phyloP scores from a whole-genome alignment of 148 eudicot genomes.

The Dianthus caryophyllus region DNA sequence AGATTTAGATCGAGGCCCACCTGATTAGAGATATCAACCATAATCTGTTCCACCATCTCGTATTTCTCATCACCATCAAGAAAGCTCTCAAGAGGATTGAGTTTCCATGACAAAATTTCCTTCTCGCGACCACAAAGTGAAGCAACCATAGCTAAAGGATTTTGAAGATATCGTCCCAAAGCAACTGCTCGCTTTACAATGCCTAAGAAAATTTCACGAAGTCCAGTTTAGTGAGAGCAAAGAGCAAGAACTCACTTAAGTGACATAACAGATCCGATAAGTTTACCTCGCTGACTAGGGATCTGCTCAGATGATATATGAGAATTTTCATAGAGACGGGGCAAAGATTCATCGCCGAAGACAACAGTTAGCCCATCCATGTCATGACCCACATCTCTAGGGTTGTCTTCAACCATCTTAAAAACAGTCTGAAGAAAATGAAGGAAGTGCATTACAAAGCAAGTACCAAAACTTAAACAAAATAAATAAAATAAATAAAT shows the following conservation, averaged over 20 bases:
- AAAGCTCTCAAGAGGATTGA: conserved; percentile 73
- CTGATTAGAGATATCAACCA: conserved; percentile 97
- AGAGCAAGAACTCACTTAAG: conserved; percentile 4
- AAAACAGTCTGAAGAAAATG: conserved; percentile 61
- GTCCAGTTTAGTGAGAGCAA: conserved; percentile 5
- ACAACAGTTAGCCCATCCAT: conserved; percentile 70
- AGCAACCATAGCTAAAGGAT: conserved; percentile 97
- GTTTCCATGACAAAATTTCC: conserved; percentile 94
- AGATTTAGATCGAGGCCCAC: conserved; percentile 91
- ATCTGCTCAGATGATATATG: conserved; percentile 84
- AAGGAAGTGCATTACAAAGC: conserved; percentile 10
- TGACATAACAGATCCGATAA: neutral
- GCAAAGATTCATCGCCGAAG: conserved; percentile 86
- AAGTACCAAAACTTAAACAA: neutral
- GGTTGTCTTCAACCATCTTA: conserved; percentile 92
- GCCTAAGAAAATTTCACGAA: conserved; percentile 40
- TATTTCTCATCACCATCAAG: conserved; percentile 89
- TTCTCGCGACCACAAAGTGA: conserved; percentile 81
- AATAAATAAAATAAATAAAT: no score
- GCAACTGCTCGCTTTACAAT: conserved; percentile 92
- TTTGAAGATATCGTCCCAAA: conserved; percentile 83
- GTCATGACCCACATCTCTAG: conserved; percentile 84
- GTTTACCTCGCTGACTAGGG: conserved; percentile 64
- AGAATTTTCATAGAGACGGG: conserved; percentile 90
- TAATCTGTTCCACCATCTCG: conserved; percentile 83